These are phyloP conservation scores for Arachnopeziza araneosa DNA, from an alignment of 2,329 filamentous ascomycete species.

Conservation along the genomic window DNA sequence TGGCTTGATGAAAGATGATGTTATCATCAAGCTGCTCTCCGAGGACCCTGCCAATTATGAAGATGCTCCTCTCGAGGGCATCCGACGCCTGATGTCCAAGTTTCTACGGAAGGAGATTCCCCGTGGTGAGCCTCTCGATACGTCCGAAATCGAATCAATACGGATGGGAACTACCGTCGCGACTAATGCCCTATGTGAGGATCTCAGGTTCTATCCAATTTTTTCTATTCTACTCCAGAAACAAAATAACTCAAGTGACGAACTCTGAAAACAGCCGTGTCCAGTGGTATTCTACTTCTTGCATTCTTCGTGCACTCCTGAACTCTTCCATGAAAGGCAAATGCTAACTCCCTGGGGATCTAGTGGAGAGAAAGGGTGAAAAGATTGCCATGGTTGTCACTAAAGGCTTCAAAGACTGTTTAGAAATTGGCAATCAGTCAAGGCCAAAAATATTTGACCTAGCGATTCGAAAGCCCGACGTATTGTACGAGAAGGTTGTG, in stretches of 20 bases:
- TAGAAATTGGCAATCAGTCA: conserved; percentile 86
- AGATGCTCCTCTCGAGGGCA: conserved; percentile 87
- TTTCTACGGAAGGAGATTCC: conserved; percentile 73
- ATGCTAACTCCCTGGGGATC: too few species aligned
- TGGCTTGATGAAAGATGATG: conserved; percentile 65
- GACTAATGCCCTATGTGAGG: conserved; percentile 82
- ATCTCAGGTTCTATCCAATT: too few species aligned
- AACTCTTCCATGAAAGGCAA: too few species aligned
- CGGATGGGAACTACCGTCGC: conserved; percentile 95
- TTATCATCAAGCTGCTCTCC: conserved; percentile 82
- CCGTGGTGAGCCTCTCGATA: conserved; percentile 74
- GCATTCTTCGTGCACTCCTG: too few species aligned
- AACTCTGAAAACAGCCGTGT: too few species aligned
- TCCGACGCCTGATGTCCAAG: conserved; percentile 75
- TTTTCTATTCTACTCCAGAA: too few species aligned
- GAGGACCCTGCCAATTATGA: conserved; percentile 87
- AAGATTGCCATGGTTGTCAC: conserved; percentile 83
- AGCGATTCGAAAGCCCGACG: conserved; percentile 79
- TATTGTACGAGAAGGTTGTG: conserved; percentile 78
- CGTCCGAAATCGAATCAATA: conserved; percentile 78
- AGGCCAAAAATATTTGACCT: conserved; percentile 88
- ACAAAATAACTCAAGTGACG: too few species aligned
- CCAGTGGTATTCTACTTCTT: too few species aligned
- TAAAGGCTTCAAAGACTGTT: conserved; percentile 79
- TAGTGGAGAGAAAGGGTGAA: conserved; percentile 89